Conservation (phyloP, 2,329 filamentous ascomycete genomes). For the Akanthomyces uredinophilus region DNA sequence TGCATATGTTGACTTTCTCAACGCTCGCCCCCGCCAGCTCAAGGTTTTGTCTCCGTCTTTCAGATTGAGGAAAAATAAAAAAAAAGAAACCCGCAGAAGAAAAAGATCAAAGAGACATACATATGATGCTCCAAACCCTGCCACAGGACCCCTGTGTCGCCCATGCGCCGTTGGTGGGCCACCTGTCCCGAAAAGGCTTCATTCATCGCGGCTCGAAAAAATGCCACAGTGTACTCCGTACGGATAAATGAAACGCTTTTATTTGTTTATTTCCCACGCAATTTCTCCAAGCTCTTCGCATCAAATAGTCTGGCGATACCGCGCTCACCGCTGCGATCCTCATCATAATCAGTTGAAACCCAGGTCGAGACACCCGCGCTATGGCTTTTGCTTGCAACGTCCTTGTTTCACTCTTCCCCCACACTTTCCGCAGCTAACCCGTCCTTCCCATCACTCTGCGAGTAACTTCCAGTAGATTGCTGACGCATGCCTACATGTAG, state of each 20-base stretch:
- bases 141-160: neutral
- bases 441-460: neutral
- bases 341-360: neutral
- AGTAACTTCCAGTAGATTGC: no score
- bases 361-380: neutral
- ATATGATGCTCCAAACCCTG: neutral
- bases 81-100: no score
- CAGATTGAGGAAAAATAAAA: neutral
- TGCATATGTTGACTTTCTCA: neutral
- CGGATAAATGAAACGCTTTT: no score
- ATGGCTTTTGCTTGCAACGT: neutral
- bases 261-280: neutral
- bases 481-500: neutral
- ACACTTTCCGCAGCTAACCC: neutral
- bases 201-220: neutral
- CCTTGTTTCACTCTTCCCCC: neutral
- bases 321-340: neutral
- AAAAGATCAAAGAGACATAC: neutral
- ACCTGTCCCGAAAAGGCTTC: neutral
- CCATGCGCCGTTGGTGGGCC: neutral
- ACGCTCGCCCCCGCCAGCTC: neutral
- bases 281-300: no score
- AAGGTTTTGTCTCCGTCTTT: neutral
- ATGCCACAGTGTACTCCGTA: no score
- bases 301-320: no score